Base-by-base conservation (phyloP, 495 filamentous ascomycete species). In the Aspergillus olivimuriae region DNA sequence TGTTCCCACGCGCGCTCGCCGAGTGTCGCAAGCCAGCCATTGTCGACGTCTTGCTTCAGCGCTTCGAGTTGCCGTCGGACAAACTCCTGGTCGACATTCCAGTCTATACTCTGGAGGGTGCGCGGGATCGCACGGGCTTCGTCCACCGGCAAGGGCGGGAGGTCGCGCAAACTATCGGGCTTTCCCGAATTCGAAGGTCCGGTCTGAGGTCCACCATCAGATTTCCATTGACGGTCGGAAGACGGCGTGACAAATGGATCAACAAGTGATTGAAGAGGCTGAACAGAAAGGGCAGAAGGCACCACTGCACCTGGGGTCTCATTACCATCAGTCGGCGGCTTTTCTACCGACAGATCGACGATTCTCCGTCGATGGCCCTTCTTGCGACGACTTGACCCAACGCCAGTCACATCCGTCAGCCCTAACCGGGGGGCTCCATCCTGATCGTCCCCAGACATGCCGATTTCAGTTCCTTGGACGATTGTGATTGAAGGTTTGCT, bases 61-160 rank as follows among this genome's bases (percentile, higher is more conserved):
- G 84, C 84, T 61, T 92, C 88, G 36, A 97, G 78, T 52, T 89
- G 89, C 60, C 83, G 84, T 30, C 80, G 78, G 60, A 91, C 95
- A 4, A 87, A 68, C 53, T 94, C 87, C 37, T 83, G 82, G 39
- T 80, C 80, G 34, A 81, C 65, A 39, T 78, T 77, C 76, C 85
- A 86, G 41, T 86, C 73, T 33, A 53, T 57, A 37, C 48, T 38
- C 44, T 53, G 62, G 3, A 43, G 33, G 11, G 43, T 39, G 17
- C 21, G 48, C 34, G 47, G 55, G 18, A 47, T 16, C n/a, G 42
- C 47, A 22, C 38, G 46, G 16, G 46, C 16, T 15, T 48, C 48
- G 26, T 38, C 47, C 14, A 24, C 33, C n/a, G 50, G 52, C 8
- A 51, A 22, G 11, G 43, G 46, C 31, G 51, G 36, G 16, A 53